Base-by-base conservation (phyloP, 2,329 filamentous ascomycete species). In the Beauveria brongniartii region DNA sequence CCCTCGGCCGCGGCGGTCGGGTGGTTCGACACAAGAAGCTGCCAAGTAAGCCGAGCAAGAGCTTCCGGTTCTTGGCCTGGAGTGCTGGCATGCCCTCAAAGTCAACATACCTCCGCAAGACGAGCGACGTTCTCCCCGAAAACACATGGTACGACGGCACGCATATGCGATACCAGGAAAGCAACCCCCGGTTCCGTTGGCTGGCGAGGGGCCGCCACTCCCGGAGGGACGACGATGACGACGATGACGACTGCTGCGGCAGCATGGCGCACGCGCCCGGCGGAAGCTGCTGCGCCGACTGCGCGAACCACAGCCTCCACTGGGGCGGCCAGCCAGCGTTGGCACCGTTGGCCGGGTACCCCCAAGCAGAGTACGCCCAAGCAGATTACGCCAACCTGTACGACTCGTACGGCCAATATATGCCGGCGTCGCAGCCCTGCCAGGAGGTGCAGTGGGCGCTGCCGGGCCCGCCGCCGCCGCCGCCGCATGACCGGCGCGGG, bases 11-110 rank as follows among this genome's bases (percentile, higher is more conserved):
- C 64, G 22, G 5, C 20, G 44, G 44, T 12, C 34, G 18, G 2
- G 8, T 43, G 2, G 8, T 51, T 5, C 46, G 65, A 22, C 67
- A 69, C 64, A 61, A 56, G 41, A 66, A 55, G 43, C 62, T 71
- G 8, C 68, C 69, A 47, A 69, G 66, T 61, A 65, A 65, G 58
- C 67, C 65, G 41, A 56, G 66, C 46, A 59, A 59, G 55, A 55
- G 65, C 28, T 63, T 71, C 1, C 61, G 67, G 1, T 70, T 71
- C 59, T 59, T 71, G 47, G 68, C 64, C 7, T 71, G 67, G 68
- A 67, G 66, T 20, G 67, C 67, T 9, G 69, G 69, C 22, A 65
- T 65, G 20, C 69, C 69, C 2, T 61, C 63, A 3, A 63, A 65
- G 34, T 66, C 67, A 4, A 67, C 64, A 5, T 65, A 61, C 1